Conservation (phyloP, 352 stramenopile species). For the Pythium folliculosum region DNA sequence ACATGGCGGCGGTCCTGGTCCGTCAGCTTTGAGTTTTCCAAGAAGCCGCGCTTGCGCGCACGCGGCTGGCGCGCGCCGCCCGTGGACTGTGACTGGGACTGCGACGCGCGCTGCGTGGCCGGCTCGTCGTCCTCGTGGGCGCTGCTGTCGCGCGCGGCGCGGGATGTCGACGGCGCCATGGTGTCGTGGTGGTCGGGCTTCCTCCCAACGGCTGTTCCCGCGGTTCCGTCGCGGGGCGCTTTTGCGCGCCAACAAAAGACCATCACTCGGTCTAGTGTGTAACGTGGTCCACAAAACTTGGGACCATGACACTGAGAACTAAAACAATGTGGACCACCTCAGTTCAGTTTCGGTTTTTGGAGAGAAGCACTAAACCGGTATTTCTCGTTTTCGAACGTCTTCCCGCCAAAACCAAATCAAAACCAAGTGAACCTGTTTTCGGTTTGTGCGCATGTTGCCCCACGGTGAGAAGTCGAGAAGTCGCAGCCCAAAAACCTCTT, state of each 20-base stretch:
- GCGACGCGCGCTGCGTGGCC: slow-evolving; percentile 8
- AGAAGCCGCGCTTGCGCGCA: slow-evolving; percentile 45
- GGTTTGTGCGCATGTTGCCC: too few species aligned
- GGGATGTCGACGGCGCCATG: slow-evolving; percentile 25
- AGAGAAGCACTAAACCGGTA: background rate
- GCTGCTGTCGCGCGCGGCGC: slow-evolving; percentile 18
- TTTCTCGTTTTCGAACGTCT: background rate
- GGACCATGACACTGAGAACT: background rate
- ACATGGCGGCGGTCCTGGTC: slow-evolving; percentile 73
- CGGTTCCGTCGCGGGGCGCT: background rate
- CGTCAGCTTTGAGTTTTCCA: slow-evolving; percentile 69
- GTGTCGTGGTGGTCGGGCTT: background rate
- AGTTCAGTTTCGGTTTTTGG: background rate
- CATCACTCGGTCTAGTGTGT: slow-evolving; percentile 5
- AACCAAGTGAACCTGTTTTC: too few species aligned
- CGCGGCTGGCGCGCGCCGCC: slow-evolving; percentile 11
- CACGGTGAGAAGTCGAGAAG: too few species aligned
- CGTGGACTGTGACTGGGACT: slow-evolving; percentile 9
- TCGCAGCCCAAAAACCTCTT: slow-evolving; percentile 9
- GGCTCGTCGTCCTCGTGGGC: slow-evolving; percentile 10
- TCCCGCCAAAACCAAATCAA: slow-evolving; percentile 5
- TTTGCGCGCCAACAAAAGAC: slow-evolving; percentile 22
- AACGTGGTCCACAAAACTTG: background rate
- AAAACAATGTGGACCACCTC: background rate
- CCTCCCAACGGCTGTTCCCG: background rate